Evolutionary conservation across 768 basidiomycete genomes (phyloP).

Genomic region (Russula sp.): DNA sequence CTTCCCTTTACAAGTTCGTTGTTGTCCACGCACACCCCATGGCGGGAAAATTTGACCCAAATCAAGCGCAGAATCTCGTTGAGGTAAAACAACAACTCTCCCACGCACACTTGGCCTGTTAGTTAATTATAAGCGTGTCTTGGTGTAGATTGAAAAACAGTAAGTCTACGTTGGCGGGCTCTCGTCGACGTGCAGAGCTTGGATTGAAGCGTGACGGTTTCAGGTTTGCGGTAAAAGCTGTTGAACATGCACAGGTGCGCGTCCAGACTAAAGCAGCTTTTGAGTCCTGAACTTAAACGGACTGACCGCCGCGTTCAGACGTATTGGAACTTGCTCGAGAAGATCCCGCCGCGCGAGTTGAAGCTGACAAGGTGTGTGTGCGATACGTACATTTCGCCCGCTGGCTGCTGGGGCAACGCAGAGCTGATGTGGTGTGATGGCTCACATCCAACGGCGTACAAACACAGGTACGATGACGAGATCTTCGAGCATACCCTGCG

Average conservation of each 20-base stretch:
- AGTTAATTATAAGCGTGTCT: neutral
- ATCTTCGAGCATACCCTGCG: slow-evolving; percentile 72
- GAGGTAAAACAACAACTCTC: slow-evolving; percentile 47
- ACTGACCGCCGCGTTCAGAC: slow-evolving; percentile 44
- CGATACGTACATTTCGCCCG: neutral
- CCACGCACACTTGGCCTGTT: neutral
- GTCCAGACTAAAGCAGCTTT: neutral
- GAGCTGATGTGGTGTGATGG: neutral
- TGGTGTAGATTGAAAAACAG: slow-evolving; percentile 89
- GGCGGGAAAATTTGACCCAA: slow-evolving; percentile 63
- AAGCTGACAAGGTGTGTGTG: slow-evolving; percentile 66
- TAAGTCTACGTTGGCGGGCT: slow-evolving; percentile 37
- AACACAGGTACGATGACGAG: slow-evolving; percentile 67
- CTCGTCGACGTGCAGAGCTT: too few species aligned
- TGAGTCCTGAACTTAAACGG: neutral
- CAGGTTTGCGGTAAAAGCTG: slow-evolving; percentile 89
- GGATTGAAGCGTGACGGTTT: neutral
- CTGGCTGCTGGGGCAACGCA: neutral
- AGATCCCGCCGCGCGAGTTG: slow-evolving; percentile 68
- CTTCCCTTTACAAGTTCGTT: neutral
- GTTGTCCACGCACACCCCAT: slow-evolving; percentile 1
- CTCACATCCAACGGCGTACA: neutral
- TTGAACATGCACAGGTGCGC: slow-evolving; percentile 90
- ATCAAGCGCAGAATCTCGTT: slow-evolving; percentile 85
- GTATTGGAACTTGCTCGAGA: slow-evolving; percentile 90